Evolutionary conservation across 495 filamentous ascomycete species (phyloP), one percentile per base, ranked within the genome.

Genomic region (Penicillium turbatum): DNA sequence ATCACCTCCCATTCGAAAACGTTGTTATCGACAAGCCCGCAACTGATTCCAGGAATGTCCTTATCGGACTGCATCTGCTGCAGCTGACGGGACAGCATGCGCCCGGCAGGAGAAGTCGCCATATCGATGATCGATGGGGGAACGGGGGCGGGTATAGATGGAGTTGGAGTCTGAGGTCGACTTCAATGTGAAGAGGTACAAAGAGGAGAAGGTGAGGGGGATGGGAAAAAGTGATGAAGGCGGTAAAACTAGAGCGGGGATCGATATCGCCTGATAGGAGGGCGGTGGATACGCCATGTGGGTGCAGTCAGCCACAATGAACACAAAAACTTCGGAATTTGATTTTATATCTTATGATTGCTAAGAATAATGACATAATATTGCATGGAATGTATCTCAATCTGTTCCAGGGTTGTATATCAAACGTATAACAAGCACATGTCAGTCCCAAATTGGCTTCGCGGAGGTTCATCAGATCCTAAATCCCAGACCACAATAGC

Each of bases 1-100:
- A 96, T 96, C 13, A 98, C 90, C 69, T 97, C 92, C 93, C 93
- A 98, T 76, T 97, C 87, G 58, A 96, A 97, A n/a, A 97, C 86
- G 65, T 95, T 97, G 74, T 77, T 85, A 55, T 85, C 83, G 21
- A 93, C 84, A 29, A 98, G 76, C 1, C 93, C 93, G 65, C 87
- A 93, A 57, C 90, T 95, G 62, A 98, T 96, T 34, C 91, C 93
- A 0, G 90, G 89, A 29, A 97, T 86, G 70, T 95, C 89, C 63
- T 89, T 91, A 61, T 89, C 87, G 13, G 80, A 85, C 69, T 97
- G 90, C 83, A 98, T 96, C 59, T 91, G 83, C 75, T 93, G 93
- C 37, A 97, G 80, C 72, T 98, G 95, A 16, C 88, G 83, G 52
- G 77, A 72, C 16, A 97, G 82, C 59, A 96, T 85, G 47, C 84